A percentile compares a stretch with the other conserved stretches of the same genome.
phyloP scores from a whole-genome alignment of 495 filamentous ascomycete species.

The Hypoxylon subgilvum region DNA sequence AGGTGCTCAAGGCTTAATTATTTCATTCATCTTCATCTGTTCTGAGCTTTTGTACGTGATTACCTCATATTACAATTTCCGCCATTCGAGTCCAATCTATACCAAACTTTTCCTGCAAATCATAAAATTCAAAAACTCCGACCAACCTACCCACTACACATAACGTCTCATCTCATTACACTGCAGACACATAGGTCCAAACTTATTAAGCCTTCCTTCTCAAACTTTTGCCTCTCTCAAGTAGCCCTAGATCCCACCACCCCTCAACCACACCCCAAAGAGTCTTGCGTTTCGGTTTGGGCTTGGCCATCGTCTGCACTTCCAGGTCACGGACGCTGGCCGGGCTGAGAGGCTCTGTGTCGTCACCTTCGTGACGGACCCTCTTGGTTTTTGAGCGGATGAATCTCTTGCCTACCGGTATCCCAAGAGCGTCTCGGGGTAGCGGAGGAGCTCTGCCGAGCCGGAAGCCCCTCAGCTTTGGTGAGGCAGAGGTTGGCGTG shows the following conservation, averaged over 20 bases:
- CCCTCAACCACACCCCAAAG: slow-evolving; percentile 50
- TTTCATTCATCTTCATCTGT: not conserved
- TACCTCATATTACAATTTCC: slow-evolving; percentile 7
- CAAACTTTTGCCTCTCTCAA: slow-evolving; percentile 40
- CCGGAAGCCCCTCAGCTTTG: slow-evolving; percentile 19
- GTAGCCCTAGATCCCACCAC: slow-evolving; percentile 57
- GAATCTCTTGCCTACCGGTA: slow-evolving; percentile 20
- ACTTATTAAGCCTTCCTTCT: slow-evolving; percentile 24
- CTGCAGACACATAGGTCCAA: not conserved
- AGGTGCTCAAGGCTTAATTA: too few species aligned
- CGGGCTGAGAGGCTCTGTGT: slow-evolving; percentile 34
- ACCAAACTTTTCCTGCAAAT: not conserved
- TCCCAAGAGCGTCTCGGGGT: slow-evolving; percentile 36
- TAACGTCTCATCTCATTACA: slow-evolving; percentile 16
- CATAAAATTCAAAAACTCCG: slow-evolving; percentile 9
- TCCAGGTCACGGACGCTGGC: slow-evolving; percentile 2
- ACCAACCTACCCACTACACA: slow-evolving; percentile 3
- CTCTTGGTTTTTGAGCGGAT: slow-evolving; percentile 23
- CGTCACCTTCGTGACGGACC: slow-evolving; percentile 14
- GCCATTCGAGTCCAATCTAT: slow-evolving; percentile 11
- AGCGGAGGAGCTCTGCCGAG: slow-evolving; percentile 34
- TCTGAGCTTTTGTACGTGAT: slow-evolving; percentile 1
- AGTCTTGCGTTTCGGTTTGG: slow-evolving; percentile 46
- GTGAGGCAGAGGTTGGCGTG: slow-evolving; percentile 32
- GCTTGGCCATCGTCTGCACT: slow-evolving; percentile 11